phyloP scores from a whole-genome alignment of 2,329 filamentous ascomycete species.

The Aspergillus melleus region DNA sequence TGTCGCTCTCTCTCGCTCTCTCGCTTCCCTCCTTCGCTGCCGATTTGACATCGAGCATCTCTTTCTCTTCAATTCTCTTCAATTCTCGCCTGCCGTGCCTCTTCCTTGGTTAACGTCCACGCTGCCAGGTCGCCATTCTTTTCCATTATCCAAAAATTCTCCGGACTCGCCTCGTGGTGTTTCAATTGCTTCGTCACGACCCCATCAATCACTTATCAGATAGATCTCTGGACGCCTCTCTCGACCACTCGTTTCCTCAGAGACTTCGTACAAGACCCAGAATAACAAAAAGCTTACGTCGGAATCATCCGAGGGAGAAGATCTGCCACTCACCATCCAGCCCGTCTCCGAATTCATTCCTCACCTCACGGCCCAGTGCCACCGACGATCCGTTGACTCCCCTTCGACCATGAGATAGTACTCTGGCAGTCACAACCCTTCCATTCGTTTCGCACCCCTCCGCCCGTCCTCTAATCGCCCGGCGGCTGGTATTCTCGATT shows the following conservation, averaged over 20 bases:
- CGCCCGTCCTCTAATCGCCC: constrained; percentile 11
- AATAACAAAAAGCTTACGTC: neutral
- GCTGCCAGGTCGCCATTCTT: constrained; percentile 18
- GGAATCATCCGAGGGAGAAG: neutral
- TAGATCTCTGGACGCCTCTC: neutral
- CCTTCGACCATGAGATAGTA: constrained; percentile 35
- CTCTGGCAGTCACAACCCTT: constrained; percentile 33
- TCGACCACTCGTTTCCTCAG: constrained; percentile 2
- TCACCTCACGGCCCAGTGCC: constrained; percentile 7
- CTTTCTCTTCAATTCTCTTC: constrained; percentile 2
- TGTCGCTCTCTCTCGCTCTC: constrained; percentile 5
- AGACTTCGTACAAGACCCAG: neutral
- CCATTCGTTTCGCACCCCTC: constrained; percentile 20
- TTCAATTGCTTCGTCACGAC: neutral
- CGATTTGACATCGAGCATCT: constrained; percentile 26
- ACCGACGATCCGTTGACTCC: constrained; percentile 5
- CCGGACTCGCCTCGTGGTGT: neutral
- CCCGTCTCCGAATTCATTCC: neutral
- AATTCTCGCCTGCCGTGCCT: constrained; percentile 14
- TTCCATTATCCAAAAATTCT: neutral
- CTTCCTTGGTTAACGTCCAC: constrained; percentile 15
- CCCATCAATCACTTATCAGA: neutral
- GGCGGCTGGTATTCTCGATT: constrained; percentile 28
- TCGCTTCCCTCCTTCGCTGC: constrained; percentile 9
- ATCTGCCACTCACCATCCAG: neutral